Evolutionary conservation across 2,329 filamentous ascomycete genomes (phyloP).

Genomic region (Aureobasidium uvarum): DNA sequence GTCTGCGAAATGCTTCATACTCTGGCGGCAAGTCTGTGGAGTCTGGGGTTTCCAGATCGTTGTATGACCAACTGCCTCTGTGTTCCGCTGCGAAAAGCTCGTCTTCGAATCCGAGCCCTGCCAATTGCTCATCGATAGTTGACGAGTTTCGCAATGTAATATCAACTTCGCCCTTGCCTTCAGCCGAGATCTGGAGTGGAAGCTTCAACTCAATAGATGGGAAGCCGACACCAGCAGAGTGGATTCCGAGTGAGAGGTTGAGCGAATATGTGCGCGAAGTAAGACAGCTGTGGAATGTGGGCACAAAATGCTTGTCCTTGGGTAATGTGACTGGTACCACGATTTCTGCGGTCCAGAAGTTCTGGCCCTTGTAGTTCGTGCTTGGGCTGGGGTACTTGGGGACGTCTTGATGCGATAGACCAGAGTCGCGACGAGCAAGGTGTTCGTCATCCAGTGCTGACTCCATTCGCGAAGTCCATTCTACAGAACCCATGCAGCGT

Average conservation of each 20-base stretch:
- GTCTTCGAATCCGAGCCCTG: slow-evolving; percentile 33
- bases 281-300: slow-evolving; percentile 69
- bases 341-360: slow-evolving; percentile 62
- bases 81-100: slow-evolving; percentile 37
- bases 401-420: slow-evolving; percentile 35
- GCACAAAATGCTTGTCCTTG: slow-evolving; percentile 60
- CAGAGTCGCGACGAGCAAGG: slow-evolving; percentile 44
- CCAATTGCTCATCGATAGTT: slow-evolving; percentile 31
- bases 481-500: slow-evolving; percentile 56
- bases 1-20: slow-evolving; percentile 9
- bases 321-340: slow-evolving; percentile 64
- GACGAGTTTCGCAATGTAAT: slow-evolving; percentile 29
- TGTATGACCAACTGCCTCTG: slow-evolving; percentile 9
- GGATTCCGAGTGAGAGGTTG: slow-evolving; percentile 56
- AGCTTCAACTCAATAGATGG: slow-evolving; percentile 43
- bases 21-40: neutral
- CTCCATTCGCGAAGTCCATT: slow-evolving; percentile 53
- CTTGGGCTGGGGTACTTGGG: slow-evolving; percentile 39
- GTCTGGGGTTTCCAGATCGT: neutral
- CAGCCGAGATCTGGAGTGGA: slow-evolving; percentile 47
- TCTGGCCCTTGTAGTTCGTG: slow-evolving; percentile 45
- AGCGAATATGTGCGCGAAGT: slow-evolving; percentile 63
- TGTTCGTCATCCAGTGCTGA: slow-evolving; percentile 32
- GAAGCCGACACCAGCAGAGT: slow-evolving; percentile 39
- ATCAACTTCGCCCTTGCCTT: slow-evolving; percentile 27